Base-by-base conservation (phyloP, 305 asterid species). In the Nicotiana rustica region DNA sequence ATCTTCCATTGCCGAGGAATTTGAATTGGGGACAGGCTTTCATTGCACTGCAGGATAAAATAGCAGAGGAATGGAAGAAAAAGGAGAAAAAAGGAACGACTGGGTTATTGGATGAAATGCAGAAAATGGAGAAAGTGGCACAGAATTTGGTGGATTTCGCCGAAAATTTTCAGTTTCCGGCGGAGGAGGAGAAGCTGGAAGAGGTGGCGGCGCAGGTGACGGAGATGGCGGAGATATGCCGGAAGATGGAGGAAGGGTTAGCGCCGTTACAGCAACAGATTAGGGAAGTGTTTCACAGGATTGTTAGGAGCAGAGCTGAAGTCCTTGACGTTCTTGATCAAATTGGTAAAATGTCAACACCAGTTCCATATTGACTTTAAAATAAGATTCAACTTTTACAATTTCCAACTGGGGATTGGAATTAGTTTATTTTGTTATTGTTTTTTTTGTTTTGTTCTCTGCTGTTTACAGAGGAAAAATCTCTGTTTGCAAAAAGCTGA, bases 21-120 rank as follows among this genome's bases (percentile, higher is more conserved):
- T 29, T 92, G 87, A 79, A 80, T 3, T 96, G 99, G 99, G 92
- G 94, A 1, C 92, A 89, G 55, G 87, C 94, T 0, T 81, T 94
- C 0, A 88, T 89, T 8, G 87, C 86, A 66, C 85, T 94, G 69
- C 97, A 93, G 35, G 99, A 96, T 81, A 96, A 91, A 75, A 91
- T 96, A 0, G 94, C 89, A 0, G 99, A 96, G 77, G 97, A 93
- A 14, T 94, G 95, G 98, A 93, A 96, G 92, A 93, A 87, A 90
- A 92, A 92, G 86, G 99, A 94, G 91, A 96, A 93, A 89, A 94
- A 84, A 25, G 97, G 97, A 17, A 88, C 84, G 0, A 85, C 91
- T 0, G 97, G 97, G 1, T 66, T 96, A 82, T 38, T 94, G 87
- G 96, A 91, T 83, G 99, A 96, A 89, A 17, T 90, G 49, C 96